Conservation (phyloP, 2,329 filamentous ascomycete genomes). For the Xylaria sp. region DNA sequence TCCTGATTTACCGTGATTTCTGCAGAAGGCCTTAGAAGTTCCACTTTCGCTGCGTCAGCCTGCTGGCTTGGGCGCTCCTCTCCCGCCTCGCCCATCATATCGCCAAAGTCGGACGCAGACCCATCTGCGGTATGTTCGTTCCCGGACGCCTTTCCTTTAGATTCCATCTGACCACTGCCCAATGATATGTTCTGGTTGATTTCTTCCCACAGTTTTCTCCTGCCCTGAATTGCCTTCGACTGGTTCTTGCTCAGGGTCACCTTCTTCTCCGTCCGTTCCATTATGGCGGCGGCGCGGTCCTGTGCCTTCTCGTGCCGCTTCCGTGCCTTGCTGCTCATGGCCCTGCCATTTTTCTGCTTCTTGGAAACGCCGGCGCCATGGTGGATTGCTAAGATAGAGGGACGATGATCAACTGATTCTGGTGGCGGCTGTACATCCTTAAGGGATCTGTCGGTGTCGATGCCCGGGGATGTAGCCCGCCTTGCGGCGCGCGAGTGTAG, state of each 20-base stretch:
- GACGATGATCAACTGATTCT: constrained; percentile 62
- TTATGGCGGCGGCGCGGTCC: constrained; percentile 69
- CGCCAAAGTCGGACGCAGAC: constrained; percentile 37
- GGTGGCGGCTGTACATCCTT: constrained; percentile 67
- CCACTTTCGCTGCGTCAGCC: constrained; percentile 2
- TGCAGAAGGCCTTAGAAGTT: no score
- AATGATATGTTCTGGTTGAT: constrained; percentile 59
- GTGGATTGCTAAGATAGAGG: constrained; percentile 76
- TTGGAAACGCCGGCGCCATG: constrained; percentile 74
- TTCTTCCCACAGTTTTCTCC: constrained; percentile 68
- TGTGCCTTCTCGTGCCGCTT: constrained; percentile 67
- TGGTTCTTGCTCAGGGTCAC: constrained; percentile 65
- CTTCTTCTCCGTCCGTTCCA: constrained; percentile 68
- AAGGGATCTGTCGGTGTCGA: constrained; percentile 77
- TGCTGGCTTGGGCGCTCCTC: constrained; percentile 16
- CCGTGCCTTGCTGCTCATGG: constrained; percentile 66
- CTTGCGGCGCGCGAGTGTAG: constrained; percentile 79
- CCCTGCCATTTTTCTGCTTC: constrained; percentile 69
- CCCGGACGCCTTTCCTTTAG: constrained; percentile 31
- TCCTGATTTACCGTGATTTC: constrained; percentile 29
- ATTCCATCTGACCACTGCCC: constrained; percentile 24
- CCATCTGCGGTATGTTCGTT: constrained; percentile 38
- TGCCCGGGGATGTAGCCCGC: constrained; percentile 75
- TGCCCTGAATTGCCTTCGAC: constrained; percentile 59
- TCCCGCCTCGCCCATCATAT: constrained; percentile 42